A percentile compares a stretch with the other conserved stretches of the same genome.
Evolutionary conservation across 202 grass and related monocot species (phyloP).

Genomic region (Hordeum pubiflorum): DNA sequence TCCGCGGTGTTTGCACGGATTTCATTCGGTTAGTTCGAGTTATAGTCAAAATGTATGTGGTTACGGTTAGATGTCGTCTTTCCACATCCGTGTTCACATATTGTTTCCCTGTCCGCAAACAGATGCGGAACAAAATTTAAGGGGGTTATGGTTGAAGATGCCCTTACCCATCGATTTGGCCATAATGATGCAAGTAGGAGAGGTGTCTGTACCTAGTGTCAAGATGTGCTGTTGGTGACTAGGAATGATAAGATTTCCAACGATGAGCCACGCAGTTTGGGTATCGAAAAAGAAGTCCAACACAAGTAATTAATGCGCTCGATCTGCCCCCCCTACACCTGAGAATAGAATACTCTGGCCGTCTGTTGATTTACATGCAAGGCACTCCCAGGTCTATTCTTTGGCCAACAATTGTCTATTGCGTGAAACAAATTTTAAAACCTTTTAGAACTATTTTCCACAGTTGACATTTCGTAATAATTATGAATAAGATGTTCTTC

Average conservation of each 20-base stretch:
- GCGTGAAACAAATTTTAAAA: no score
- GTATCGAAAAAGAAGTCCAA: background rate
- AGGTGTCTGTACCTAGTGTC: background rate
- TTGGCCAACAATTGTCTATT: background rate
- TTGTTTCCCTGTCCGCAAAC: no score
- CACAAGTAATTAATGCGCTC: background rate
- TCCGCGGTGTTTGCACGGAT: no score
- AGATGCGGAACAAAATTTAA: no score
- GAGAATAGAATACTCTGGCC: background rate
- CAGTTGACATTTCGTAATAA: no score
- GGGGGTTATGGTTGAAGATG: no score
- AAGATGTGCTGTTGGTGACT: slow-evolving; percentile 15
- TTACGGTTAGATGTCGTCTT: no score
- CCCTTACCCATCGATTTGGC: background rate
- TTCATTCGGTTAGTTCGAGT: no score
- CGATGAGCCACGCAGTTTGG: background rate
- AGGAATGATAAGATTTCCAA: slow-evolving; percentile 16
- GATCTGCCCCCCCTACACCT: background rate
- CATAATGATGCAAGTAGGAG: background rate
- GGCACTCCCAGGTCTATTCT: background rate
- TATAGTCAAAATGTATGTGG: no score
- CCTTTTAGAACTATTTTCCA: no score
- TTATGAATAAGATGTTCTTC: no score
- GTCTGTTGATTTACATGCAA: background rate
- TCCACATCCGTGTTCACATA: no score